Evolutionary conservation across 495 filamentous ascomycete genomes (phyloP).

Genomic region (Hypomontagnella submonticulosa): DNA sequence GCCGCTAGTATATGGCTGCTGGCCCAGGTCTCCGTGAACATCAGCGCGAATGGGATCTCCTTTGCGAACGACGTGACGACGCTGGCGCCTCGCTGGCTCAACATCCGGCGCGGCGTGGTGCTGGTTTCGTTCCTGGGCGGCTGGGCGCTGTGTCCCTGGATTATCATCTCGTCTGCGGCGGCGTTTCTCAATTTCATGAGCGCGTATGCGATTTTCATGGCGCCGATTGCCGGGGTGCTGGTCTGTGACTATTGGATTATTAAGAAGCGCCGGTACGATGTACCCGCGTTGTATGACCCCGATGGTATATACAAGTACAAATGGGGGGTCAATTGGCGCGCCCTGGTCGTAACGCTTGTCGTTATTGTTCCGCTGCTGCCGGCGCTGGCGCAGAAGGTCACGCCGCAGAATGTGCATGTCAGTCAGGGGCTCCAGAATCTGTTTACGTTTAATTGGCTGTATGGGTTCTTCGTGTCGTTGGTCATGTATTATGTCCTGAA

Average conservation of each 20-base stretch:
- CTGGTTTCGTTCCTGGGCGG: constrained; percentile 65
- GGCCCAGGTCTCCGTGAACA: constrained; percentile 68
- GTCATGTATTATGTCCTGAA: constrained; percentile 48
- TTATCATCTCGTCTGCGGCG: constrained; percentile 66
- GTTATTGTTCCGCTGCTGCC: constrained; percentile 50
- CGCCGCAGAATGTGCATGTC: constrained; percentile 40
- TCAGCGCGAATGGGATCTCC: constrained; percentile 71
- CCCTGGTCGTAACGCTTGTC: constrained; percentile 51
- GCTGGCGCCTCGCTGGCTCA: constrained; percentile 65
- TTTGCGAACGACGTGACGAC: constrained; percentile 72
- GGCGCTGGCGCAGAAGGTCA: constrained; percentile 44
- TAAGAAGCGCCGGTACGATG: constrained; percentile 57
- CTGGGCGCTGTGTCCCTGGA: constrained; percentile 72
- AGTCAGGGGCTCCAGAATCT: constrained; percentile 48
- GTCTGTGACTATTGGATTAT: constrained; percentile 62
- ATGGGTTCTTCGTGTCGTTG: constrained; percentile 53
- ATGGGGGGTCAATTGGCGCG: constrained; percentile 57
- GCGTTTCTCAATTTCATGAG: constrained; percentile 70
- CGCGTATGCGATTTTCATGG: constrained; percentile 57
- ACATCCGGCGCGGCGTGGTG: constrained; percentile 70
- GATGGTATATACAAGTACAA: constrained; percentile 50
- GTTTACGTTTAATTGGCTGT: constrained; percentile 50
- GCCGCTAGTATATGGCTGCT: constrained; percentile 59
- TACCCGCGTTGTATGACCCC: constrained; percentile 54
- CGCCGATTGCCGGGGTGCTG: constrained; percentile 59